phyloP scores from a whole-genome alignment of 768 basidiomycete genomes.

The Lentinula raphanica region DNA sequence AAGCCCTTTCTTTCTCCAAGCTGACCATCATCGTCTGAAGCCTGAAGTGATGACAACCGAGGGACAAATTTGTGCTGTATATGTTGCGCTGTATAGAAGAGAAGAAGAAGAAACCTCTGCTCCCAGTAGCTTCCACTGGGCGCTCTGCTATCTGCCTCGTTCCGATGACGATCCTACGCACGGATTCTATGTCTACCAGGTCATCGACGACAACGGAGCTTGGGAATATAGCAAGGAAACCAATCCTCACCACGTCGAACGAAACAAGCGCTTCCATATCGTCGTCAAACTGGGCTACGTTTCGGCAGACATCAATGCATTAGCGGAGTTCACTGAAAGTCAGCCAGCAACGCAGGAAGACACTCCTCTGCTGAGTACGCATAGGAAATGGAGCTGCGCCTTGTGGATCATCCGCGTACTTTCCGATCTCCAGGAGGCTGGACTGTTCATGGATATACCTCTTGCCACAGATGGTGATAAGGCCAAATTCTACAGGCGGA shows the following conservation, averaged over 20 bases:
- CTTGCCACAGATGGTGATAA: neutral
- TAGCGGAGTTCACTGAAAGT: neutral
- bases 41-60: too few species aligned
- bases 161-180: neutral
- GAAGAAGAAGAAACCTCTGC: neutral
- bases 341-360: neutral
- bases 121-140: neutral
- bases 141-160: neutral
- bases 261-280: neutral
- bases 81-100: neutral
- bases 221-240: neutral
- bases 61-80: neutral
- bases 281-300: neutral
- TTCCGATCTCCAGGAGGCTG: neutral
- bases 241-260: neutral
- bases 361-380: neutral
- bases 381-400: neutral
- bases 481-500: neutral
- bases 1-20: too few species aligned
- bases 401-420: neutral
- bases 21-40: too few species aligned
- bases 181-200: neutral
- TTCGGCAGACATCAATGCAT: neutral
- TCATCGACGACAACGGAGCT: neutral
- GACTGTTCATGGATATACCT: neutral